Evolutionary conservation across 306 rosid genomes (phyloP).

Genomic region (Prunus dulcis): DNA sequence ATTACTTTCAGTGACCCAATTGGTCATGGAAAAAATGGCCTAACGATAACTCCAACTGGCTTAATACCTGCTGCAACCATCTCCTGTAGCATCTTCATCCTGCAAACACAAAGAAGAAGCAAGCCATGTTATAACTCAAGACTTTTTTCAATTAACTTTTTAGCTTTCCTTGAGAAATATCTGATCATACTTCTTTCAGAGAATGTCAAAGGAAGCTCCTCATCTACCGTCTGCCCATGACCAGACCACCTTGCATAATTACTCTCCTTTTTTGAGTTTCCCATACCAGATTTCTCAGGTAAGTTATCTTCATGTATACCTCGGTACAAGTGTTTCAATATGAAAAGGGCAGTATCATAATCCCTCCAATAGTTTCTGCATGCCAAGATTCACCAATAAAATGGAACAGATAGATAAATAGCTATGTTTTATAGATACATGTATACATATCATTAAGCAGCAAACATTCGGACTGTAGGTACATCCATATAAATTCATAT

Average conservation of each 20-base stretch:
- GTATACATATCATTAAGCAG: too few species aligned
- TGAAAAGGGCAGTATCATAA: constrained; percentile 80
- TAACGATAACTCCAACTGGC: background rate
- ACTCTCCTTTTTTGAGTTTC: constrained; percentile 31
- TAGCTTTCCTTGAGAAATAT: constrained; percentile 58
- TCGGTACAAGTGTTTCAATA: constrained; percentile 70
- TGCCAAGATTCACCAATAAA: constrained; percentile 13
- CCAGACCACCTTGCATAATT: constrained; percentile 44
- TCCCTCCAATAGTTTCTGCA: constrained; percentile 98
- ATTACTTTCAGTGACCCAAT: background rate
- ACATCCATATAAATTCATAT: too few species aligned
- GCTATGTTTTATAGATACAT: too few species aligned
- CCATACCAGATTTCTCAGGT: constrained; percentile 17
- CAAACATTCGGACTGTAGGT: too few species aligned
- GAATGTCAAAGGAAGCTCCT: constrained; percentile 81
- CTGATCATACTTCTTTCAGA: constrained; percentile 44
- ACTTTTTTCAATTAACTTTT: constrained; percentile 32
- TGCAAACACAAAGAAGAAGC: background rate
- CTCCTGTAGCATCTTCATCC: constrained; percentile 2
- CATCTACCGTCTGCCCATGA: constrained; percentile 50
- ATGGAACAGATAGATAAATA: too few species aligned
- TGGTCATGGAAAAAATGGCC: background rate
- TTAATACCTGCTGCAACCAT: background rate
- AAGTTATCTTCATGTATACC: constrained; percentile 54
- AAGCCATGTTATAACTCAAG: background rate